Evolutionary conservation across 176 grass and related monocot species (phyloP).

Genomic region (Oryza brachyantha): DNA sequence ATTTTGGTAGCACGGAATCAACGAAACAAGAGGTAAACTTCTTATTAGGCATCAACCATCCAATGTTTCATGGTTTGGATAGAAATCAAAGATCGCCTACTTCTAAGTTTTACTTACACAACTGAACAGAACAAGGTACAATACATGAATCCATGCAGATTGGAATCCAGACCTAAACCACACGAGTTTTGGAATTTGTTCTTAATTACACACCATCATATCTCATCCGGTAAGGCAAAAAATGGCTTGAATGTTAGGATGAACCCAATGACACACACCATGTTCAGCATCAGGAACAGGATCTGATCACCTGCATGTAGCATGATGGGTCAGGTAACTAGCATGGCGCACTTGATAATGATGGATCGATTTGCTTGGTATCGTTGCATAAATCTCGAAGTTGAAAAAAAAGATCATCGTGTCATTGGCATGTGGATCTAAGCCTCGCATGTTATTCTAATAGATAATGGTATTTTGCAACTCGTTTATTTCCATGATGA

Average conservation of each 20-base stretch:
- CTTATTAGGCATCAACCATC: neutral
- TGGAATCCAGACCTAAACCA: neutral
- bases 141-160: neutral
- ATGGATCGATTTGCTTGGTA: too few relatives aligned
- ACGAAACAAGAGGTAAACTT: neutral
- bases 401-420: too few relatives aligned
- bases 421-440: too few relatives aligned
- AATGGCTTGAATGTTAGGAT: slow-evolving; percentile 47
- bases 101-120: slow-evolving; percentile 6
- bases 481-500: too few relatives aligned
- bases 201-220: slow-evolving; percentile 7
- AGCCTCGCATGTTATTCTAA: too few relatives aligned
- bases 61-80: neutral
- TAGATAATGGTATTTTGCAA: too few relatives aligned
- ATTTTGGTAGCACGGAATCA: neutral
- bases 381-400: too few relatives aligned
- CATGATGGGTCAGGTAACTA: neutral
- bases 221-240: slow-evolving; percentile 25
- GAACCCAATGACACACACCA: slow-evolving; percentile 44
- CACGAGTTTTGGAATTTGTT: neutral
- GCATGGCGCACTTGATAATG: neutral
- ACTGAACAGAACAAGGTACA: neutral
- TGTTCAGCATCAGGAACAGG: slow-evolving; percentile 53
- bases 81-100: neutral
- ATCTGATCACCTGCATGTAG: slow-evolving; percentile 60